phyloP scores from a whole-genome alignment of 768 basidiomycete genomes.

The Hericium rajendrae region DNA sequence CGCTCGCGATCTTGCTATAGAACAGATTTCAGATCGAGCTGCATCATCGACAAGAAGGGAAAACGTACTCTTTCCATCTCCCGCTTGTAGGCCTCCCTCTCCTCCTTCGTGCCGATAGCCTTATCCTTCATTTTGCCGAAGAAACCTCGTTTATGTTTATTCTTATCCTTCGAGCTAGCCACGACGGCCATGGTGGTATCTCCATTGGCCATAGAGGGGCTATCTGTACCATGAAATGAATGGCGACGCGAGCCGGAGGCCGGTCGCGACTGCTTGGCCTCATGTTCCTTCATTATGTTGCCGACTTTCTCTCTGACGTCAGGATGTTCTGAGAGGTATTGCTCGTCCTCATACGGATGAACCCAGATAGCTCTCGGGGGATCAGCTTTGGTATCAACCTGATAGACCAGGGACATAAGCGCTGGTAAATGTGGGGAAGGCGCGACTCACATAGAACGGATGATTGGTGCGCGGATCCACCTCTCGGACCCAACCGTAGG shows the following conservation, averaged over 20 bases:
- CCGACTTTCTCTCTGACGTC: constrained; percentile 31
- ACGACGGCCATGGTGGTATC: not conserved
- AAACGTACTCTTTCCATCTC: constrained; percentile 22
- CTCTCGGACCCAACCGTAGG: constrained; percentile 48
- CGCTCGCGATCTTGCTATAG: constrained; percentile 1
- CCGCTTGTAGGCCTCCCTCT: constrained; percentile 37
- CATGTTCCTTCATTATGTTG: not conserved
- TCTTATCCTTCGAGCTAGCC: not conserved
- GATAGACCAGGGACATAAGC: not conserved
- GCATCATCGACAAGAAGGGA: not conserved
- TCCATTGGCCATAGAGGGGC: constrained; percentile 15
- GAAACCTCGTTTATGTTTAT: constrained; percentile 37
- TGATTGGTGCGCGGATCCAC: constrained; percentile 32
- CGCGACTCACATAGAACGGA: constrained; percentile 37
- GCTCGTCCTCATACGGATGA: constrained; percentile 63
- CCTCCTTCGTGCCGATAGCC: constrained; percentile 53
- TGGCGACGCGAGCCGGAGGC: constrained; percentile 9
- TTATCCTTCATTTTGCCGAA: constrained; percentile 57
- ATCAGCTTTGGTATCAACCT: constrained; percentile 55
- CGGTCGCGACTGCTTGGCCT: not conserved
- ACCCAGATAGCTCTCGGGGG: constrained; percentile 65
- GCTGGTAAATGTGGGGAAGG: not conserved
- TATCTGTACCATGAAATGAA: constrained; percentile 10
- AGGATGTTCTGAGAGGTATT: constrained; percentile 49
- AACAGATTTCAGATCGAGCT: not conserved